A percentile compares a stretch with the other conserved stretches of the same genome.
phyloP scores from a whole-genome alignment of 2,329 filamentous ascomycete species.

The Aureobasidium pullulans region DNA sequence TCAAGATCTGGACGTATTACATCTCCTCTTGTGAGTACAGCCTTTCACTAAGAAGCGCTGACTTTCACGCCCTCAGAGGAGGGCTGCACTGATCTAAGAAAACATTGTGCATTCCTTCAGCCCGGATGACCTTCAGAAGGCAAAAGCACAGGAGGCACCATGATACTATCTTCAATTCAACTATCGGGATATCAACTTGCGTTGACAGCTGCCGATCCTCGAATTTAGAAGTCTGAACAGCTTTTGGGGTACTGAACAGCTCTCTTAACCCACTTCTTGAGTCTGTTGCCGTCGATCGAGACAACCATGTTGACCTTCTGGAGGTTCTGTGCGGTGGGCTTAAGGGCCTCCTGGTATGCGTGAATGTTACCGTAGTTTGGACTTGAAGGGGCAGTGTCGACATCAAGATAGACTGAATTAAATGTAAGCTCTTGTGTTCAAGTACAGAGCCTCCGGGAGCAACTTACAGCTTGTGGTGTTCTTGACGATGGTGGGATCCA shows the following conservation, averaged over 20 bases:
- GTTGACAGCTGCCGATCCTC: too few species aligned
- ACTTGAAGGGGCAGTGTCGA: slow-evolving; percentile 35
- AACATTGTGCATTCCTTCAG: too few species aligned
- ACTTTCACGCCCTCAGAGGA: too few species aligned
- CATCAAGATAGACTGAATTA: slow-evolving; percentile 33
- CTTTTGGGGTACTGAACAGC: slow-evolving; percentile 26
- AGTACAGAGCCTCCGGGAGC: not conserved
- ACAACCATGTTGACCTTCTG: slow-evolving; percentile 36
- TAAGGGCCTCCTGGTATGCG: slow-evolving; percentile 35
- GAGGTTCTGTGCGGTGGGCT: slow-evolving; percentile 27
- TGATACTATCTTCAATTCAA: too few species aligned
- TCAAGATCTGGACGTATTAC: too few species aligned
- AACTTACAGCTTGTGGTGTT: slow-evolving; percentile 31
- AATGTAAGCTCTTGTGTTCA: not conserved
- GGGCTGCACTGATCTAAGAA: too few species aligned
- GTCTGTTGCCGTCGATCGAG: slow-evolving; percentile 29
- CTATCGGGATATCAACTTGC: too few species aligned
- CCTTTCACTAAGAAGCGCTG: too few species aligned
- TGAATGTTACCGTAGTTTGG: slow-evolving; percentile 38
- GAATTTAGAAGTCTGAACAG: slow-evolving; percentile 1
- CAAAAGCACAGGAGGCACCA: too few species aligned
- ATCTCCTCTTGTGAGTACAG: too few species aligned
- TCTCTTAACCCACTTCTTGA: slow-evolving; percentile 33
- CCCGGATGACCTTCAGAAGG: too few species aligned
- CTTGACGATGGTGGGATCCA: slow-evolving; percentile 31